Conservation (phyloP, 257 asterid species). For the Solanum chiquidenum region DNA sequence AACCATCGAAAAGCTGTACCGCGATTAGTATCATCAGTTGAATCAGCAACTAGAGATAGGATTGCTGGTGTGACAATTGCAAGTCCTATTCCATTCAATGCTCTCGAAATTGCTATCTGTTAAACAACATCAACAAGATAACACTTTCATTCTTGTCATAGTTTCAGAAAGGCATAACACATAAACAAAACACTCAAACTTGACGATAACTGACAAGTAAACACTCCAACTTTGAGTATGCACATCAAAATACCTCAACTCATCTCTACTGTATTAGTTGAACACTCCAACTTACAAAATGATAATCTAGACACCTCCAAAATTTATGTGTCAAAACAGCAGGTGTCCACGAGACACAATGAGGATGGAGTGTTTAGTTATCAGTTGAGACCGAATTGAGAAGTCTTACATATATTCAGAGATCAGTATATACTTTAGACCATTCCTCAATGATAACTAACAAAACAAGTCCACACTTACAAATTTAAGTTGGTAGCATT, state of each 20-base stretch:
- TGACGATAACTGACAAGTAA: neutral
- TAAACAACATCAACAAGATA: neutral
- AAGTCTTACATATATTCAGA: neutral
- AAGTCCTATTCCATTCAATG: conserved; percentile 68
- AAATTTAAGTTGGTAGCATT: neutral
- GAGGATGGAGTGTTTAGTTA: neutral
- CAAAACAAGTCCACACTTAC: neutral
- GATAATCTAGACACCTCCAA: neutral
- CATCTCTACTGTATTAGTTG: neutral
- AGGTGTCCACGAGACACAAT: neutral
- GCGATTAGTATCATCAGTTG: conserved; percentile 56
- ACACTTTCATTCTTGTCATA: neutral
- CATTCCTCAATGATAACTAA: neutral
- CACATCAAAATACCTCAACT: neutral
- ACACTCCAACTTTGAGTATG: neutral
- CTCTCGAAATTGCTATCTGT: conserved; percentile 74
- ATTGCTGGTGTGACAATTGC: conserved; percentile 75
- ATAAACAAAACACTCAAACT: neutral
- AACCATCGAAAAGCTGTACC: conserved; percentile 93
- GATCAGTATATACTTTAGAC: neutral
- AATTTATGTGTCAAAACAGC: neutral
- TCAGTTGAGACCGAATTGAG: neutral
- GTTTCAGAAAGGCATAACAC: neutral
- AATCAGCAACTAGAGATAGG: conserved; percentile 76
- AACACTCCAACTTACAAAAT: neutral